Evolutionary conservation across 345 rosid genomes (phyloP).

Genomic region (Adansonia digitata): DNA sequence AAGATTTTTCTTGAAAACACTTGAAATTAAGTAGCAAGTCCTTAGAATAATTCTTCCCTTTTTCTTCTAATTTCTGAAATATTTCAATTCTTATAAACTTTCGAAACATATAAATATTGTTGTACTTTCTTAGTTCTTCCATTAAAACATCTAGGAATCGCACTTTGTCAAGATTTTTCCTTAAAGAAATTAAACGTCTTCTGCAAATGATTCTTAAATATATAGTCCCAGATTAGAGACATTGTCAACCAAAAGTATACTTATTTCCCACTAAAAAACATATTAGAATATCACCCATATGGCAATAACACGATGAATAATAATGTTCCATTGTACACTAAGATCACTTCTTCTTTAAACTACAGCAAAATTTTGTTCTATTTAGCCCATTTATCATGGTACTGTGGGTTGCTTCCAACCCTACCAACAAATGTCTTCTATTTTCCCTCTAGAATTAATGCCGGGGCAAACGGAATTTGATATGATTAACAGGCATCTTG

Average conservation of each 20-base stretch:
- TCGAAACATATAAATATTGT: neutral
- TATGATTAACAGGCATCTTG: neutral
- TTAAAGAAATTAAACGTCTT: neutral
- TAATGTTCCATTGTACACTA: neutral
- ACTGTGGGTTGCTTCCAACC: conserved; percentile 16
- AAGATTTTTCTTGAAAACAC: neutral
- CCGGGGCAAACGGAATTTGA: conserved; percentile 21
- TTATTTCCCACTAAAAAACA: neutral
- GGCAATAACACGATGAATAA: too few species aligned
- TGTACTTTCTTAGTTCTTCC: neutral
- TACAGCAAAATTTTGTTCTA: neutral
- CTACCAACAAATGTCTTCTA: conserved; percentile 6
- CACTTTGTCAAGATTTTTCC: neutral
- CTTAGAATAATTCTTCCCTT: neutral
- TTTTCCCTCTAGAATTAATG: conserved; percentile 17
- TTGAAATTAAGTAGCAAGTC: neutral
- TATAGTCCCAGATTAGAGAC: neutral
- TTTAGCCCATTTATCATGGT: conserved; percentile 10
- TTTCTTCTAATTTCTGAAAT: neutral
- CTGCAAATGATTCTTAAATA: neutral
- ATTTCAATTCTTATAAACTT: neutral
- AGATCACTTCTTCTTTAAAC: neutral
- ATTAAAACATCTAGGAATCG: neutral
- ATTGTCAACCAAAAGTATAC: neutral
- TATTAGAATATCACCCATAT: neutral